Conservation (phyloP, 2,329 filamentous ascomycete genomes). For the Xylariaceae sp. region DNA sequence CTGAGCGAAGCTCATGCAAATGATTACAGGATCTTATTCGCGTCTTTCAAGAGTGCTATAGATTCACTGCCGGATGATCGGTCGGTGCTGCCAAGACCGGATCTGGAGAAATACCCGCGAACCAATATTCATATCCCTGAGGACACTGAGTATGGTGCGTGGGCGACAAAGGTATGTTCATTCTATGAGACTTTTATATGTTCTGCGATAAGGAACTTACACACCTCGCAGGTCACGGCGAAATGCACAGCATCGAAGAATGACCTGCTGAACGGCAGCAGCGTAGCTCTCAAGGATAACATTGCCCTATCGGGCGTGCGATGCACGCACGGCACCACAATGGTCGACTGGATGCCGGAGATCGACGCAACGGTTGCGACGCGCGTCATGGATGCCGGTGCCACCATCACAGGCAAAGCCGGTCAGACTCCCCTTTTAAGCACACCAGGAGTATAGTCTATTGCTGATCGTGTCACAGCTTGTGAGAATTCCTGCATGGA, state of each 20-base stretch:
- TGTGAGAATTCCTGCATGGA: conserved; percentile 45
- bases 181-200: too few relatives aligned
- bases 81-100: conserved; percentile 20
- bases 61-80: conserved; percentile 23
- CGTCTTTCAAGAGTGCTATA: conserved; percentile 21
- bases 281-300: conserved; percentile 44
- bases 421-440: conserved; percentile 13
- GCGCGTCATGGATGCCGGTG: conserved; percentile 38
- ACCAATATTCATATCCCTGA: conserved; percentile 25
- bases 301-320: conserved; percentile 41
- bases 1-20: conserved; percentile 17
- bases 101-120: conserved; percentile 28
- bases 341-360: conserved; percentile 35
- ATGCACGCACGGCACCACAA: conserved; percentile 38
- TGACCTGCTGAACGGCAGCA: conserved; percentile 35
- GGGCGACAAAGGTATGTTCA: conserved; percentile 25
- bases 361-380: conserved; percentile 43
- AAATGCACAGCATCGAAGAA: conserved; percentile 23
- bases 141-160: conserved; percentile 24
- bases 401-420: conserved; percentile 38
- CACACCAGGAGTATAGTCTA: not conserved
- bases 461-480: conserved; percentile 24
- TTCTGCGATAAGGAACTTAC: not conserved
- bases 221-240: conserved; percentile 19
- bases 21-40: conserved; percentile 22